These are phyloP conservation scores for Lobulomyces angularis DNA, from an alignment of 192 early-diverging fungal species.

Conservation along the genomic window DNA sequence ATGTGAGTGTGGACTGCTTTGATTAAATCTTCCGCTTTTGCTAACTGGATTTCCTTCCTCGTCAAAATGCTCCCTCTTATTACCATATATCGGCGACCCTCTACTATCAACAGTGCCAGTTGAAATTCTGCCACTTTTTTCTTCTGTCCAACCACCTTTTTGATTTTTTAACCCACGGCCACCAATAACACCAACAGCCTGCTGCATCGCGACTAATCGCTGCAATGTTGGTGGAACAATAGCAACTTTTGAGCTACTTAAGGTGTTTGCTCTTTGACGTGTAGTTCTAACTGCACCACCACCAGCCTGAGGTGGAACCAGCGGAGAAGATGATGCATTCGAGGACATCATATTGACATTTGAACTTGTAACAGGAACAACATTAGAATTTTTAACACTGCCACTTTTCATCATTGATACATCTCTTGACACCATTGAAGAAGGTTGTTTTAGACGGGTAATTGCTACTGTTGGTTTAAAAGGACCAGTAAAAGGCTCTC, in stretches of 20 bases:
- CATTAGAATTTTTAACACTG: not conserved
- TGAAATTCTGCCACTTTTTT: no score
- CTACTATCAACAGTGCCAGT: no score
- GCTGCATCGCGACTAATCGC: conserved; percentile 28
- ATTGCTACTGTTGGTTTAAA: conserved; percentile 20
- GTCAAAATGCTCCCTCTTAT: no score
- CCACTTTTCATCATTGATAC: not conserved
- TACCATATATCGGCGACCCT: no score
- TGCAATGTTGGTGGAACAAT: conserved; percentile 38
- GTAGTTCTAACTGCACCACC: not conserved
- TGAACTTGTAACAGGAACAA: not conserved
- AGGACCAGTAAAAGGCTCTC: conserved; percentile 59
- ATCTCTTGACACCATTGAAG: not conserved
- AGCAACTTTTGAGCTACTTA: conserved; percentile 26
- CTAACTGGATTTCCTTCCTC: no score
- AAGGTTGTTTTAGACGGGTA: not conserved
- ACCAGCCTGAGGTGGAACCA: not conserved
- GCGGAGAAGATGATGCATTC: not conserved
- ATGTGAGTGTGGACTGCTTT: no score
- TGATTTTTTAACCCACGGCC: no score
- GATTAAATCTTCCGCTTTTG: no score
- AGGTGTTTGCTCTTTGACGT: conserved; percentile 37
- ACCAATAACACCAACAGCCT: no score
- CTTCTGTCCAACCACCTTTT: no score
- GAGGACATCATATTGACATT: not conserved